Percentiles rank a stretch among this genome's conserved stretches.
Conservation (phyloP, 2,329 filamentous ascomycete genomes). For the Chalara sp. region DNA sequence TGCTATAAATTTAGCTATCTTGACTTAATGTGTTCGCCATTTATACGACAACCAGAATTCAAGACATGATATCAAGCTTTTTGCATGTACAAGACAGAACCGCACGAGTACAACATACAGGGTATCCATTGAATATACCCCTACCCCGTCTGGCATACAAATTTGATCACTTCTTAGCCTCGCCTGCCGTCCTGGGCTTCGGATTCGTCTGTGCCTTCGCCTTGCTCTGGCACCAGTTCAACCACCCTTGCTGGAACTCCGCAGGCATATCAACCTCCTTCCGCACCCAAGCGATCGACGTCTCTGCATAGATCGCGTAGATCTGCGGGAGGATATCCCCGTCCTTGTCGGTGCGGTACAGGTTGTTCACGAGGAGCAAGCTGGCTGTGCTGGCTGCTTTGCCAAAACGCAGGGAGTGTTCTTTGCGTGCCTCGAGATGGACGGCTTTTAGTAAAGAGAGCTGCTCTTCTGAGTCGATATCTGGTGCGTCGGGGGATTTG, state of each 20-base stretch:
- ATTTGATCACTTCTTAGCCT: neutral
- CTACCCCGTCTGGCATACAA: neutral
- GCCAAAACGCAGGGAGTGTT: conserved; percentile 62
- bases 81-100: neutral
- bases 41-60: too few relatives aligned
- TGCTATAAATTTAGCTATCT: too few relatives aligned
- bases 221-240: conserved; percentile 61
- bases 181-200: neutral
- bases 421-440: conserved; percentile 60
- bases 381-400: conserved; percentile 69
- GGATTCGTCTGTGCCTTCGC: conserved; percentile 13
- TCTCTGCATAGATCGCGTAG: conserved; percentile 57
- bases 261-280: conserved; percentile 54
- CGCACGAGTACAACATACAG: neutral
- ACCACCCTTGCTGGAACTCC: conserved; percentile 65
- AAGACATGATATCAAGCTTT: too few relatives aligned
- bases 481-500: conserved; percentile 35
- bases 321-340: conserved; percentile 46
- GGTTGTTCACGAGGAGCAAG: conserved; percentile 56
- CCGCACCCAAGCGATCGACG: conserved; percentile 52
- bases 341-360: conserved; percentile 51
- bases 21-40: too few relatives aligned
- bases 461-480: conserved; percentile 33
- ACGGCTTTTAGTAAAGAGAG: conserved; percentile 53
- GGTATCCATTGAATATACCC: neutral